These are phyloP conservation scores for Medicago truncatula DNA, from an alignment of 306 rosid species.

Conservation along the genomic window DNA sequence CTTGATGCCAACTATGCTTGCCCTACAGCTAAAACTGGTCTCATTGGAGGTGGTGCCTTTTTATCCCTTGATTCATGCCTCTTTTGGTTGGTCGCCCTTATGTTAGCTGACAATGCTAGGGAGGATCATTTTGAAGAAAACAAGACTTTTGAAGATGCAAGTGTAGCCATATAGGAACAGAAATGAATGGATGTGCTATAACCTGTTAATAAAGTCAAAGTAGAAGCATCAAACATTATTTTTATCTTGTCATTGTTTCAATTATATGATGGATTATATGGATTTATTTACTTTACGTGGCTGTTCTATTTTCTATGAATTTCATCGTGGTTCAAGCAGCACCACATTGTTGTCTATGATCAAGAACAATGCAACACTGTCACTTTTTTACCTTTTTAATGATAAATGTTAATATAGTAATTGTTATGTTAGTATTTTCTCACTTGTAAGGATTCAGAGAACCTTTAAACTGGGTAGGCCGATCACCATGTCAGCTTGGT, in stretches of 20 bases:
- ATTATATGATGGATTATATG: constrained; percentile 9
- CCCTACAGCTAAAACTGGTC: constrained; percentile 66
- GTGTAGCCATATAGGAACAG: neutral
- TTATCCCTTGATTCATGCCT: constrained; percentile 85
- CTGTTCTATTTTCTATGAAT: neutral
- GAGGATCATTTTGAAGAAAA: constrained; percentile 84
- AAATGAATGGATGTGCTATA: constrained; percentile 34
- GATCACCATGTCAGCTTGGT: too few species aligned
- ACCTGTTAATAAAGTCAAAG: constrained; percentile 1
- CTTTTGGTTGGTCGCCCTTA: constrained; percentile 88
- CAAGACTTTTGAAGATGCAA: constrained; percentile 30
- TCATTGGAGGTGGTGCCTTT: constrained; percentile 91
- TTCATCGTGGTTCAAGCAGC: neutral
- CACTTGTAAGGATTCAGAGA: too few species aligned
- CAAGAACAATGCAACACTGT: neutral
- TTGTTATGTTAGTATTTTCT: too few species aligned
- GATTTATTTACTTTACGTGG: neutral
- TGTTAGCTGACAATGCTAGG: constrained; percentile 85
- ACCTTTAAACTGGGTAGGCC: too few species aligned
- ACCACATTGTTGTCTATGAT: neutral
- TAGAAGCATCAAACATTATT: neutral
- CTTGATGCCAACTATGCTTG: constrained; percentile 37
- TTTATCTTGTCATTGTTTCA: neutral
- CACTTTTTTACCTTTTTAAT: neutral
- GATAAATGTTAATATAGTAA: neutral